These are phyloP conservation scores for Trichoderma sp. DNA, from an alignment of 2,329 filamentous ascomycete species.

Conservation along the genomic window DNA sequence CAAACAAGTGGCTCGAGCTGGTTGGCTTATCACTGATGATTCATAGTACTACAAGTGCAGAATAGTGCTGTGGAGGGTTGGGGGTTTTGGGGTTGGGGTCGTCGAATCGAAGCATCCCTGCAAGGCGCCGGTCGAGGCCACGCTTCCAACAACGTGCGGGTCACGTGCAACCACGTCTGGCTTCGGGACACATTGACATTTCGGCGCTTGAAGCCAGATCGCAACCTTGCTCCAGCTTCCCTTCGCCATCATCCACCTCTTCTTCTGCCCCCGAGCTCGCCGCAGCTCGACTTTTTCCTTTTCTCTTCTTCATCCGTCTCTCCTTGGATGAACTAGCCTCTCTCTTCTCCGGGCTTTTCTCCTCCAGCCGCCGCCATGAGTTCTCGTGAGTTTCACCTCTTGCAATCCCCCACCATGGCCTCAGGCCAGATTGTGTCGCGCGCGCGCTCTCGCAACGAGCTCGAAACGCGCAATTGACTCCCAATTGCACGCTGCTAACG, in stretches of 20 bases:
- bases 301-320: conserved; percentile 36
- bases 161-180: conserved; percentile 42
- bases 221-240: conserved; percentile 43
- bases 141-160: conserved; percentile 29
- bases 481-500: conserved; percentile 36
- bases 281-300: conserved; percentile 43
- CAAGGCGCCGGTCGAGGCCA: conserved; percentile 17
- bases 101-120: too few relatives aligned
- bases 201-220: conserved; percentile 51
- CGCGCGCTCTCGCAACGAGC: conserved; percentile 27
- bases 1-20: conserved; percentile 23
- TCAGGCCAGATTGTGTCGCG: conserved; percentile 32
- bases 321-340: conserved; percentile 45
- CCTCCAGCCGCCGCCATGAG: conserved; percentile 53
- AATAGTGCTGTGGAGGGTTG: neutral
- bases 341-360: conserved; percentile 42
- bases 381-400: conserved; percentile 52
- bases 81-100: neutral
- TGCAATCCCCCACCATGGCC: conserved; percentile 20
- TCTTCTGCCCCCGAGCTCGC: conserved; percentile 42
- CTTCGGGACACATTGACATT: conserved; percentile 50
- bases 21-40: conserved; percentile 13
- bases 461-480: conserved; percentile 36
- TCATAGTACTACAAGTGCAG: neutral
- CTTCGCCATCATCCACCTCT: conserved; percentile 37